Evolutionary conservation across 305 asterid species (phyloP).

Genomic region (Withania somnifera): DNA sequence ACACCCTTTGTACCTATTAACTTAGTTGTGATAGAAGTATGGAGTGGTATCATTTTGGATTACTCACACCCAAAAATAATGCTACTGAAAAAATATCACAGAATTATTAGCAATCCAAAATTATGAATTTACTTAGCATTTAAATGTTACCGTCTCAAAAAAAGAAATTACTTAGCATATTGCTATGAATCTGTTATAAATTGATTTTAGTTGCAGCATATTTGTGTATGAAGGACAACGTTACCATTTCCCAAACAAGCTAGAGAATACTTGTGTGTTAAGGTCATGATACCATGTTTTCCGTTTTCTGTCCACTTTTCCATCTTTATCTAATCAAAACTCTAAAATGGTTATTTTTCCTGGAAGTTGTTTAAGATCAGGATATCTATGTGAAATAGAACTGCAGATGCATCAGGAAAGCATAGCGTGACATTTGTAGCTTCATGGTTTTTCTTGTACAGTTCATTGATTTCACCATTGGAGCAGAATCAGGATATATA

Average conservation of each 20-base stretch:
- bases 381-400: neutral
- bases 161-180: neutral
- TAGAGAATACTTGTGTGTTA: neutral
- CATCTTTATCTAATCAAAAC: neutral
- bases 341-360: neutral
- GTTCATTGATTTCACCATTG: conserved; percentile 76
- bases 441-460: conserved; percentile 11
- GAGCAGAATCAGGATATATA: conserved; percentile 61
- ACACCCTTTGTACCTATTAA: neutral
- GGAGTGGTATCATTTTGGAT: neutral
- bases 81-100: neutral
- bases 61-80: neutral
- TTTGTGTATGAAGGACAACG: neutral
- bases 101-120: neutral
- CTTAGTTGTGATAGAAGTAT: neutral
- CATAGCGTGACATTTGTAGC: neutral
- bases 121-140: neutral
- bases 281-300: neutral
- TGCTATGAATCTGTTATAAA: neutral
- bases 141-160: too few relatives aligned
- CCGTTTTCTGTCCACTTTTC: neutral
- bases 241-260: neutral
- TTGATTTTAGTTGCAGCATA: neutral
- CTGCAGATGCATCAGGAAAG: neutral
- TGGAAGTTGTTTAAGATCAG: neutral